Percentiles rank a stretch among this genome's conserved stretches.
These are phyloP conservation scores for Meyerozyma elateridarum DNA, from an alignment of 1,139 yeast genomes.

Conservation along the genomic window DNA sequence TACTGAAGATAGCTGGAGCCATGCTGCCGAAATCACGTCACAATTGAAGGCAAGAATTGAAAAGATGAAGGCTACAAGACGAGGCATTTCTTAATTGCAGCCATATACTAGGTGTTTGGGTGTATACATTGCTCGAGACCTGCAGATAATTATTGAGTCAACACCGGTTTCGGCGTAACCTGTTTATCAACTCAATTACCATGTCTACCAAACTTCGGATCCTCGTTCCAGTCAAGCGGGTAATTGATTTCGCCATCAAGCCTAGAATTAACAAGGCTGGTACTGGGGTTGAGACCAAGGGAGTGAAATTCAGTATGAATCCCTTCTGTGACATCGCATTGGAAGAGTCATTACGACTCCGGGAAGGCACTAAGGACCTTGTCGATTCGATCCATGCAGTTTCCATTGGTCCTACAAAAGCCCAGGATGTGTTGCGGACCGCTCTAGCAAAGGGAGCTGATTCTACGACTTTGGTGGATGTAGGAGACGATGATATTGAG, in stretches of 20 bases:
- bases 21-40: slow-evolving; percentile 86
- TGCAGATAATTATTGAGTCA: background rate
- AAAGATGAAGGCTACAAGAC: slow-evolving; percentile 63
- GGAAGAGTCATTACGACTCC: slow-evolving; percentile 84
- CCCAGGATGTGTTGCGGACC: slow-evolving; percentile 83
- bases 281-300: slow-evolving; percentile 84
- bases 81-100: slow-evolving; percentile 4
- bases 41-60: slow-evolving; percentile 84
- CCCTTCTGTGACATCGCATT: slow-evolving; percentile 97
- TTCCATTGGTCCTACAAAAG: slow-evolving; percentile 81
- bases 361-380: slow-evolving; percentile 60
- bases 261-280: slow-evolving; percentile 88
- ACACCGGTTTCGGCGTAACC: slow-evolving; percentile 4
- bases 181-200: background rate
- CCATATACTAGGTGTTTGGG: background rate
- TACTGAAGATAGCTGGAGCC: slow-evolving; percentile 75
- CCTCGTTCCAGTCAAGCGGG: slow-evolving; percentile 91
- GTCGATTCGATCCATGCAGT: slow-evolving; percentile 89
- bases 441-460: slow-evolving; percentile 96
- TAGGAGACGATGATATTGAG: slow-evolving; percentile 69
- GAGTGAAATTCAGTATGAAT: slow-evolving; percentile 89
- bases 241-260: slow-evolving; percentile 87
- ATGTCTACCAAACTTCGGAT: slow-evolving; percentile 62
- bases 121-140: slow-evolving; percentile 1
- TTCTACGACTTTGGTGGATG: slow-evolving; percentile 75